Evolutionary conservation across 768 basidiomycete species (phyloP).

Genomic region (Agrocybe pediades): DNA sequence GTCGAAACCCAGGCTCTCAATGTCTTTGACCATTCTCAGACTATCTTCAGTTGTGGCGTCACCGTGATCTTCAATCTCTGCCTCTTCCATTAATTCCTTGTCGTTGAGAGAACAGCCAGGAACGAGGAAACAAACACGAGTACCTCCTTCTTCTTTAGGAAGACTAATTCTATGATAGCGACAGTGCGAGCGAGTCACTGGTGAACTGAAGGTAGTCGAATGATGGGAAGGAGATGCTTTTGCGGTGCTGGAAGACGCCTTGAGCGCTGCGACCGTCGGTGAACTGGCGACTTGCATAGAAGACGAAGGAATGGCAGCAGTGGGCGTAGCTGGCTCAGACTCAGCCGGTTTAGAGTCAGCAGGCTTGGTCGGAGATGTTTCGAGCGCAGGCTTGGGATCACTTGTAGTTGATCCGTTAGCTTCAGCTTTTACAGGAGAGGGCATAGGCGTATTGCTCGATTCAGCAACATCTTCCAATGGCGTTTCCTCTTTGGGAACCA

Average conservation of each 20-base stretch:
- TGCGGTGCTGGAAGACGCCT: conserved; percentile 1
- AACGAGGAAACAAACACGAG: conserved; percentile 62
- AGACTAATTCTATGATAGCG: conserved; percentile 70
- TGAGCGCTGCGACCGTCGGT: neutral
- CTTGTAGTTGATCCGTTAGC: neutral
- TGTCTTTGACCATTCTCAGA: conserved; percentile 43
- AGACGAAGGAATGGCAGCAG: conserved; percentile 4
- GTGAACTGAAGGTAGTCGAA: conserved; percentile 33
- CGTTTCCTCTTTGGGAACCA: no score
- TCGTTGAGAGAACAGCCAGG: conserved; percentile 70
- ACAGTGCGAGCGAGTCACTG: conserved; percentile 69
- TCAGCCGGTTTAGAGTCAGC: conserved; percentile 15
- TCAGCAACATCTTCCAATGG: no score
- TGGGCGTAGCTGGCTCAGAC: neutral
- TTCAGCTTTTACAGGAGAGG: no score
- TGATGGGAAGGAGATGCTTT: conserved; percentile 10
- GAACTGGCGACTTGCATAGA: neutral
- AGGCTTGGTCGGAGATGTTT: neutral
- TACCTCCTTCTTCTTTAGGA: conserved; percentile 52
- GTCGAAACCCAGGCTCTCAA: conserved; percentile 53
- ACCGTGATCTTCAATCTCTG: conserved; percentile 64
- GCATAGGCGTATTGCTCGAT: neutral
- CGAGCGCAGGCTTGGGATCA: neutral
- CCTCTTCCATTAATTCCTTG: conserved; percentile 55
- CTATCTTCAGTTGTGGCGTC: conserved; percentile 54